Percentiles rank a stretch among this genome's conserved stretches.
phyloP scores from a whole-genome alignment of 495 filamentous ascomycete species.

The Hypoxylon crocopeplum region DNA sequence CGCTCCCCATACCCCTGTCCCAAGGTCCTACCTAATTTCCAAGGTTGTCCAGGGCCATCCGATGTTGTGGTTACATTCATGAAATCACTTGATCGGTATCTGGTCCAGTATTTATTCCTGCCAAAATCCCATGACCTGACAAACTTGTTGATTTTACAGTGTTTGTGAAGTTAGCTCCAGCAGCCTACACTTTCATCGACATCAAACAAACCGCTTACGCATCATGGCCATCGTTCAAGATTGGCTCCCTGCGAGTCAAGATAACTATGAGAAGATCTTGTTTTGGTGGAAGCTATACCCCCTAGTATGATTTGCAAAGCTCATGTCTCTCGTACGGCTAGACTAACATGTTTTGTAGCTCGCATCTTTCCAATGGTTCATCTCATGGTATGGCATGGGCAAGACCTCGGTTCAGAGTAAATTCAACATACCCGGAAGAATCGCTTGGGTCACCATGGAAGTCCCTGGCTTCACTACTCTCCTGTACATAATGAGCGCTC shows the following conservation, averaged over 20 bases:
- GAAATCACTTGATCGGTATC: constrained; percentile 4
- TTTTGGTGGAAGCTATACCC: constrained; percentile 61
- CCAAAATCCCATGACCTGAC: neutral
- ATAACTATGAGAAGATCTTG: constrained; percentile 57
- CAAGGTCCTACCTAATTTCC: too few species aligned
- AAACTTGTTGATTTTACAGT: neutral
- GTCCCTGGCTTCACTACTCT: constrained; percentile 75
- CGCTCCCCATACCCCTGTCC: neutral
- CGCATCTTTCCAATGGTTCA: constrained; percentile 67
- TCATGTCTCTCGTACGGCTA: neutral
- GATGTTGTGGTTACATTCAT: constrained; percentile 8
- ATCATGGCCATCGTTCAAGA: constrained; percentile 48
- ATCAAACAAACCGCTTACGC: neutral
- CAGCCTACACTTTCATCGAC: neutral
- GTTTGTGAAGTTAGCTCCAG: neutral
- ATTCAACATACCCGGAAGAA: constrained; percentile 87
- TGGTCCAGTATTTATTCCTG: constrained; percentile 1
- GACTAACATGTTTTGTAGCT: constrained; percentile 47
- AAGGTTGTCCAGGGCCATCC: neutral
- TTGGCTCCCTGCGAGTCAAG: constrained; percentile 61
- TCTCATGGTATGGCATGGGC: constrained; percentile 74
- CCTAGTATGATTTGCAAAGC: constrained; percentile 35
- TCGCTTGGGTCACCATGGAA: constrained; percentile 90
- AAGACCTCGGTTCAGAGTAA: constrained; percentile 78
- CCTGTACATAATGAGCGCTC: constrained; percentile 73